These are phyloP conservation scores for Clarireedia homoeocarpa DNA, from an alignment of 2,329 filamentous ascomycete genomes.

Conservation along the genomic window DNA sequence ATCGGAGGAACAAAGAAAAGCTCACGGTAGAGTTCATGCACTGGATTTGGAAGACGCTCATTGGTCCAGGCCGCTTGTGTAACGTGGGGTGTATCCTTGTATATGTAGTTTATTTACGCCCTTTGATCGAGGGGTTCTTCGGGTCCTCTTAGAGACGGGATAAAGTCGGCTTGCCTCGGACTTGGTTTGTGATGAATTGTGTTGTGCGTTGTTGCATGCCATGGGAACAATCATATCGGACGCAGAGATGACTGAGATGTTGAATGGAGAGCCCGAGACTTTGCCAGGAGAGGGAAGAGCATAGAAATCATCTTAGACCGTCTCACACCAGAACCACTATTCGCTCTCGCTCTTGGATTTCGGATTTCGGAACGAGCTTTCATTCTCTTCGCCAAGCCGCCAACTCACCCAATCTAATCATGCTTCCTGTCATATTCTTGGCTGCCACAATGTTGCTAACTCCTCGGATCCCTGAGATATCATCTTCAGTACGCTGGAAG, in stretches of 20 bases:
- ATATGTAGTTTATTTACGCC: neutral
- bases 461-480: no score
- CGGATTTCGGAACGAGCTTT: no score
- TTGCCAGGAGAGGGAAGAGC: no score
- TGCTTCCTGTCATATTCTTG: no score
- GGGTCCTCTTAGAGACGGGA: neutral
- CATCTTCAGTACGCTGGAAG: no score
- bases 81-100: neutral
- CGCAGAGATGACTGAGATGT: neutral
- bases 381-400: no score
- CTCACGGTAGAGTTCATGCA: neutral
- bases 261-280: neutral
- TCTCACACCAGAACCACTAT: no score
- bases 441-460: no score
- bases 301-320: no score
- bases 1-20: neutral
- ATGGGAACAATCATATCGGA: neutral
- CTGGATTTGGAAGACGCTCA: neutral
- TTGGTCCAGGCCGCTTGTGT: neutral
- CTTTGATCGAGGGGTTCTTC: neutral
- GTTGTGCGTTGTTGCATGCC: no score
- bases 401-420: no score
- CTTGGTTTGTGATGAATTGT: neutral
- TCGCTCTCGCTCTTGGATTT: no score
- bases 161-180: neutral